Conservation (phyloP, 352 stramenopile species). For the Phytophthora sp. region DNA sequence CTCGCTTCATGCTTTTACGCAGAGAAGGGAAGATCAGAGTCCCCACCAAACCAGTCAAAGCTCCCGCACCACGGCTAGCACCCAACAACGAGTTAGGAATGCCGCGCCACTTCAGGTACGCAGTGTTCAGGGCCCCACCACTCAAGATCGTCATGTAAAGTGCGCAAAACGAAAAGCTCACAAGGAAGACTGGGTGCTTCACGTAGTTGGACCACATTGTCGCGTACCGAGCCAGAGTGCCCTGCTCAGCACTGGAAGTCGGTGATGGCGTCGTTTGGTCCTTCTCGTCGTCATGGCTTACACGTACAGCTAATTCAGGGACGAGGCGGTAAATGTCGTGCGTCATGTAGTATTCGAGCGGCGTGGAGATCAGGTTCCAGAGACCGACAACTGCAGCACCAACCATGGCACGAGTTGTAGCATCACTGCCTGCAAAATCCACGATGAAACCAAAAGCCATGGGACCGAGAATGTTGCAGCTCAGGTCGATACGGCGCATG, state of each 20-base stretch:
- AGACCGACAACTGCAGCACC: slow-evolving; percentile 66
- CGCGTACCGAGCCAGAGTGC: slow-evolving; percentile 33
- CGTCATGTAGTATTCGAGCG: slow-evolving; percentile 80
- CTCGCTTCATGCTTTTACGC: slow-evolving; percentile 28
- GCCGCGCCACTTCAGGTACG: slow-evolving; percentile 70
- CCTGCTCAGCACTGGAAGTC: slow-evolving; percentile 11
- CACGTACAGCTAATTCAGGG: slow-evolving; percentile 47
- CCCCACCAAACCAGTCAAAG: slow-evolving; percentile 51
- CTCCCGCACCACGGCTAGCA: slow-evolving; percentile 47
- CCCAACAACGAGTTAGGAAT: slow-evolving; percentile 57
- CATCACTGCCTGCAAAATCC: slow-evolving; percentile 70
- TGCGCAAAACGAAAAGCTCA: slow-evolving; percentile 58
- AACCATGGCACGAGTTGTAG: slow-evolving; percentile 67
- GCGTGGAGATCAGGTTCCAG: slow-evolving; percentile 83
- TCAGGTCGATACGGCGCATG: slow-evolving; percentile 85
- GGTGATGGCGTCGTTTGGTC: slow-evolving; percentile 4
- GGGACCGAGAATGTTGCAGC: slow-evolving; percentile 77
- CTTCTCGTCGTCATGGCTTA: slow-evolving; percentile 27
- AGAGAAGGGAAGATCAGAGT: slow-evolving; percentile 55
- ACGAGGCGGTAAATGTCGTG: slow-evolving; percentile 70
- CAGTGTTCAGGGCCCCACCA: slow-evolving; percentile 52
- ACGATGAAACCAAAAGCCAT: slow-evolving; percentile 83
- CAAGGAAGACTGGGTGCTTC: slow-evolving; percentile 59
- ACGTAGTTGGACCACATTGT: slow-evolving; percentile 52
- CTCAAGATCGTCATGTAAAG: slow-evolving; percentile 71